phyloP scores from a whole-genome alignment of 306 rosid genomes.

The Quercus engelmannii region DNA sequence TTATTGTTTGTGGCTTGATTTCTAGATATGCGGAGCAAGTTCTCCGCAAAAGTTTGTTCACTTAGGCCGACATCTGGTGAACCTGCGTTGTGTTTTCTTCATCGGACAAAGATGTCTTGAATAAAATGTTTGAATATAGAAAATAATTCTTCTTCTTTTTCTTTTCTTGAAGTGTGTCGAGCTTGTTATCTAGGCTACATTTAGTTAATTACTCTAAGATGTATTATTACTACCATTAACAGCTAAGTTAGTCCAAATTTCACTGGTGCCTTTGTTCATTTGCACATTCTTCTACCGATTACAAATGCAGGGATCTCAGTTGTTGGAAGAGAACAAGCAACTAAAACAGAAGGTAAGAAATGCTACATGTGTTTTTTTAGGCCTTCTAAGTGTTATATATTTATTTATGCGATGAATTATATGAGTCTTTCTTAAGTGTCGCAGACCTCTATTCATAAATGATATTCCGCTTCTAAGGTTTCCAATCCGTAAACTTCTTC shows the following conservation, averaged over 20 bases:
- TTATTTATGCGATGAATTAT: too few relatives aligned
- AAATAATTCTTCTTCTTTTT: too few relatives aligned
- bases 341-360: slow-evolving; percentile 27
- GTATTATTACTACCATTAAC: not conserved
- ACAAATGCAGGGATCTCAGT: slow-evolving; percentile 1
- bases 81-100: not conserved
- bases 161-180: too few relatives aligned
- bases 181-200: too few relatives aligned
- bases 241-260: not conserved
- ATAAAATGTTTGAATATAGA: not conserved
- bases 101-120: not conserved
- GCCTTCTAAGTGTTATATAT: too few relatives aligned
- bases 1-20: not conserved
- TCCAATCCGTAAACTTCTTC: too few relatives aligned
- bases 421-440: too few relatives aligned
- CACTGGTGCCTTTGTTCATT: not conserved
- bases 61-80: not conserved
- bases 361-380: too few relatives aligned
- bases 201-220: too few relatives aligned
- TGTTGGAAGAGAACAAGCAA: slow-evolving; percentile 26
- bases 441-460: too few relatives aligned
- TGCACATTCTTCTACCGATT: not conserved
- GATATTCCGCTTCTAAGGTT: too few relatives aligned
- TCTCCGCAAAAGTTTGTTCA: not conserved
- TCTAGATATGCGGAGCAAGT: not conserved